Conservation (phyloP, 2,329 filamentous ascomycete species). For the Stagonosporopsis vannaccii region DNA sequence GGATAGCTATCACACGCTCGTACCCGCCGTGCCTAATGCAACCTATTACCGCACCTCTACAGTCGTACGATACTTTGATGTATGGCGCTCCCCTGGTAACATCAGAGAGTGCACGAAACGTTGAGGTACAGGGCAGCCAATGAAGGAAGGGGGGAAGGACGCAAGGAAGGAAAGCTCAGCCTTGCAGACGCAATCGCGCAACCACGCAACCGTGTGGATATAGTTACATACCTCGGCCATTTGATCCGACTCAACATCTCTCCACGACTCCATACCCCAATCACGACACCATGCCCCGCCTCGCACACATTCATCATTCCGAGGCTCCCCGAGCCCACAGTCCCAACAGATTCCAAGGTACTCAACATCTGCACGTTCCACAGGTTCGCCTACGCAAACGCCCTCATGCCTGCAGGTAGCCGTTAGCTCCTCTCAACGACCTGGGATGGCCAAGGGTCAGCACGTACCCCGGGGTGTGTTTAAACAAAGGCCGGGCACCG, state of each 20-base stretch:
- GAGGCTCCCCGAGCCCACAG: slow-evolving; percentile 4
- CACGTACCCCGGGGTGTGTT: neutral
- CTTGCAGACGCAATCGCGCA: slow-evolving; percentile 1
- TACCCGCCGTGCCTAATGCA: neutral
- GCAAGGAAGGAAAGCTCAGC: neutral
- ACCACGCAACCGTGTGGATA: neutral
- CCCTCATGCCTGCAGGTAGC: slow-evolving; percentile 14
- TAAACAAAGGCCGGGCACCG: neutral
- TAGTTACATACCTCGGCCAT: neutral
- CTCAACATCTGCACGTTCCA: slow-evolving; percentile 17
- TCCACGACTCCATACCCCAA: slow-evolving; percentile 1
- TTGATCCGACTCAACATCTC: slow-evolving; percentile 3
- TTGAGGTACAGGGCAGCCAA: neutral
- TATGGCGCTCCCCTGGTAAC: neutral
- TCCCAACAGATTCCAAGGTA: slow-evolving; percentile 8
- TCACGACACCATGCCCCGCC: slow-evolving; percentile 1
- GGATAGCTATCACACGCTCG: neutral
- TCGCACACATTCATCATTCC: slow-evolving; percentile 1
- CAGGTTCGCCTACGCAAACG: slow-evolving; percentile 6
- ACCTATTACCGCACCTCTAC: neutral
- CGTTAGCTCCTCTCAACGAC: slow-evolving; percentile 14
- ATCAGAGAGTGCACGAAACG: no score
- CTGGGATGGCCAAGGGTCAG: slow-evolving; percentile 2
- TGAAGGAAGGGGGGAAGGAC: neutral
- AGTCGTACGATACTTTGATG: neutral